These are phyloP conservation scores for Petasospora rhodanensis DNA, from an alignment of 1,139 yeast genomes.

Conservation along the genomic window DNA sequence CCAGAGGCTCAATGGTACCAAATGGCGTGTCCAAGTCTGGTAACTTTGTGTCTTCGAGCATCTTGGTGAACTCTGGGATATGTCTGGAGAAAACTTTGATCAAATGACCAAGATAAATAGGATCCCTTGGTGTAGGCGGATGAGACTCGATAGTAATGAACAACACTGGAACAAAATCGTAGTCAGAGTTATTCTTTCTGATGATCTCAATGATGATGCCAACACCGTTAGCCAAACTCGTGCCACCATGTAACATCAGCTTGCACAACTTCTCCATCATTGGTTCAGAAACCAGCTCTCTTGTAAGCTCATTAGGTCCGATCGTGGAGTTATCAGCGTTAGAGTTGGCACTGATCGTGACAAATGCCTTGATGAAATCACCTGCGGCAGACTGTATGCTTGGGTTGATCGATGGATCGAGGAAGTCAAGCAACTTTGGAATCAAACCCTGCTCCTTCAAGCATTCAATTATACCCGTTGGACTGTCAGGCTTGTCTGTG, in stretches of 20 bases:
- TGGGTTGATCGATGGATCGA: conserved; percentile 47
- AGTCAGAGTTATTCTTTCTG: conserved; percentile 92
- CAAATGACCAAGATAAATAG: conserved; percentile 86
- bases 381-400: conserved; percentile 92
- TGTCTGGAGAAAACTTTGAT: conserved; percentile 74
- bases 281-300: conserved; percentile 78
- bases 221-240: conserved; percentile 91
- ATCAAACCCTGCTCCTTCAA: conserved; percentile 48
- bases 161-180: conserved; percentile 85
- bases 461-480: conserved; percentile 56
- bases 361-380: conserved; percentile 89
- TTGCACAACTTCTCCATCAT: conserved; percentile 62
- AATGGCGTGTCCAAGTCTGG: conserved; percentile 61
- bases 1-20: conserved; percentile 79
- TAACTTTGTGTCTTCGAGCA: conserved; percentile 38
- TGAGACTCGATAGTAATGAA: conserved; percentile 85
- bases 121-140: conserved; percentile 94
- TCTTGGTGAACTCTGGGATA: conserved; percentile 62
- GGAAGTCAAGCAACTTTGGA: conserved; percentile 47
- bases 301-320: conserved; percentile 92
- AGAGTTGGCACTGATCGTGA: conserved; percentile 89
- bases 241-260: conserved; percentile 89
- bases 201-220: conserved; percentile 94
- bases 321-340: conserved; percentile 79
- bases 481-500: conserved; percentile 60